These are phyloP conservation scores for Stephania yunnanensis DNA, from an alignment of 164 flowering plant species.

Conservation along the genomic window DNA sequence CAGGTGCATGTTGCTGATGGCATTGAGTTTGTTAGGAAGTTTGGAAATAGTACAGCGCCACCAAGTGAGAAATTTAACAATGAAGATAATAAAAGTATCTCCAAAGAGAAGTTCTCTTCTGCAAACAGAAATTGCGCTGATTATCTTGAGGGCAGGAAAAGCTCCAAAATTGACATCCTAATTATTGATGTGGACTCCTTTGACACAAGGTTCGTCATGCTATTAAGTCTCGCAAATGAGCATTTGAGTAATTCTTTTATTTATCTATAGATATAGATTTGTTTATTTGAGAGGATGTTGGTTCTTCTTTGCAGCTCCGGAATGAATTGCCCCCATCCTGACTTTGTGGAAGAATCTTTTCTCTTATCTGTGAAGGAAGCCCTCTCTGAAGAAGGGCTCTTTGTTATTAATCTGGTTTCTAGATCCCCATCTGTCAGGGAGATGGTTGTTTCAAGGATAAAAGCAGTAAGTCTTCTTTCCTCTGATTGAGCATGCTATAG, in stretches of 20 bases:
- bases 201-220: conserved; percentile 51
- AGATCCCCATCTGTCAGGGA: conserved; percentile 62
- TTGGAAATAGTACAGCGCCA: conserved; percentile 22
- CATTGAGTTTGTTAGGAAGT: conserved; percentile 52
- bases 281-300: conserved; percentile 1
- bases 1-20: conserved; percentile 88
- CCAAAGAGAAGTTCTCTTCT: conserved; percentile 11
- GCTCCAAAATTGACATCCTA: conserved; percentile 47
- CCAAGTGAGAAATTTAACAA: conserved; percentile 15
- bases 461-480: conserved; percentile 38
- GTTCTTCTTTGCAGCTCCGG: conserved; percentile 60
- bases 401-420: conserved; percentile 78
- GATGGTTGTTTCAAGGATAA: conserved; percentile 59
- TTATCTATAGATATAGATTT: not conserved
- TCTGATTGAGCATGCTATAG: not conserved
- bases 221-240: not conserved
- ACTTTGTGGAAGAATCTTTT: conserved; percentile 75
- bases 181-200: conserved; percentile 87
- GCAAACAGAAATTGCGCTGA: conserved; percentile 19
- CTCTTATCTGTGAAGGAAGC: conserved; percentile 48
- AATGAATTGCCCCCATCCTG: conserved; percentile 82
- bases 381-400: conserved; percentile 71
- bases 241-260: no score
- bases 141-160: conserved; percentile 17
- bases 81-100: conserved; percentile 16